Conservation (phyloP, 129 eudicot genomes). For the Solidago caesia region DNA sequence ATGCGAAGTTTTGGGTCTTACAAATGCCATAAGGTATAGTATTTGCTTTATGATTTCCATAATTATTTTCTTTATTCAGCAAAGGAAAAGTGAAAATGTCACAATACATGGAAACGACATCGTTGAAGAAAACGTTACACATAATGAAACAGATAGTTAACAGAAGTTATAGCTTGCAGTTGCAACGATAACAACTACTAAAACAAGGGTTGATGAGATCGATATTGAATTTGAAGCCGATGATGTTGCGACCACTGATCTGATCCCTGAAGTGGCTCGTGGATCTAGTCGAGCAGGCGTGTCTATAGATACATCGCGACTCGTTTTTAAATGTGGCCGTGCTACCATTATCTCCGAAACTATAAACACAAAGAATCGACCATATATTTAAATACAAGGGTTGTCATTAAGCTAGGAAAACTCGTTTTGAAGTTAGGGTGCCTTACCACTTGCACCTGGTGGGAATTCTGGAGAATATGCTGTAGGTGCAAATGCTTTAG, state of each 20-base stretch:
- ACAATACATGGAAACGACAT: background rate
- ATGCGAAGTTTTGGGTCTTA: too few relatives aligned
- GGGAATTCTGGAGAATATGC: slow-evolving; percentile 35
- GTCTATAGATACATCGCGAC: slow-evolving; percentile 7
- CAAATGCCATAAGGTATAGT: too few relatives aligned
- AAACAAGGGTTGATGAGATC: slow-evolving; percentile 17
- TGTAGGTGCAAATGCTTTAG: slow-evolving; percentile 30
- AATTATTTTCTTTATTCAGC: background rate
- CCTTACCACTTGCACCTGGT: slow-evolving; percentile 44
- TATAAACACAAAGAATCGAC: background rate
- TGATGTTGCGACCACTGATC: slow-evolving; percentile 38
- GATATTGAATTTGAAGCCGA: slow-evolving; percentile 35
- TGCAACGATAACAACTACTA: slow-evolving; percentile 19
- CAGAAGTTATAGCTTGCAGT: slow-evolving; percentile 18
- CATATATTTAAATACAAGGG: background rate
- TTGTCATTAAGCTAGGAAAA: background rate
- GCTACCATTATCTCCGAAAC: slow-evolving; percentile 42
- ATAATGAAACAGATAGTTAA: background rate
- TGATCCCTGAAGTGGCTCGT: slow-evolving; percentile 13
- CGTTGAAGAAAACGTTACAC: background rate
- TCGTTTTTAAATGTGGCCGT: slow-evolving; percentile 1
- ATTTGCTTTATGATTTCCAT: too few relatives aligned
- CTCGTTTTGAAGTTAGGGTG: background rate
- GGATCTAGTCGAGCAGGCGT: slow-evolving; percentile 22
- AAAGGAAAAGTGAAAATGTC: background rate